A percentile compares a stretch with the other conserved stretches of the same genome.
phyloP scores from a whole-genome alignment of 495 filamentous ascomycete genomes.

The Lasiosphaeris hirsuta region DNA sequence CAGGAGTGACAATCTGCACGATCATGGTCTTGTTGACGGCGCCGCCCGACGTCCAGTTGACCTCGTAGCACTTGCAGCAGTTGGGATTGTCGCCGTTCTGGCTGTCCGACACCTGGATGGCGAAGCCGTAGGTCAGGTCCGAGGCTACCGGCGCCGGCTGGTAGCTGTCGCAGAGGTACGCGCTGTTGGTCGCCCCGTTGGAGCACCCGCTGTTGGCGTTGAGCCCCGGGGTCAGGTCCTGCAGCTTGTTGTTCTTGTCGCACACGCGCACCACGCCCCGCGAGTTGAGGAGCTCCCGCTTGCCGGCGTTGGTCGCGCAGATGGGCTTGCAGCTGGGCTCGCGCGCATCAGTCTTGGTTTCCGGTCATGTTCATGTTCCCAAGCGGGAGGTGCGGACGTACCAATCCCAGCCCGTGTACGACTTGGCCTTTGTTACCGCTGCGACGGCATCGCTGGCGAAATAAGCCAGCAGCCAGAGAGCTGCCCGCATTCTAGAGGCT shows the following conservation, averaged over 20 bases:
- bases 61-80: conserved; percentile 51
- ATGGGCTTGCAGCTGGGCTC: conserved; percentile 17
- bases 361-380: not conserved
- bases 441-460: conserved; percentile 3
- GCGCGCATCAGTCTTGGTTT: not conserved
- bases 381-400: not conserved
- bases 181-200: conserved; percentile 28
- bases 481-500: not conserved
- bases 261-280: conserved; percentile 40
- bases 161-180: conserved; percentile 50
- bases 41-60: conserved; percentile 17
- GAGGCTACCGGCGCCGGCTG: conserved; percentile 44
- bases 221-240: conserved; percentile 4
- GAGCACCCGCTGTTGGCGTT: conserved; percentile 22
- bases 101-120: conserved; percentile 38
- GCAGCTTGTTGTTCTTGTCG: conserved; percentile 41
- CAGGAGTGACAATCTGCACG: conserved; percentile 54
- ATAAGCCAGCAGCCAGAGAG: not conserved
- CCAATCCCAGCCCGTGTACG: conserved; percentile 26
- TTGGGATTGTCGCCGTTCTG: conserved; percentile 24
- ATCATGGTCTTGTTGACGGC: conserved; percentile 50
- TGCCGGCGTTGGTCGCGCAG: conserved; percentile 12
- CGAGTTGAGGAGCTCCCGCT: conserved; percentile 2
- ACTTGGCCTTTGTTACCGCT: conserved; percentile 13
- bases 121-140: conserved; percentile 47